Evolutionary conservation across 257 asterid genomes (phyloP).

Genomic region (Petunia secreta): DNA sequence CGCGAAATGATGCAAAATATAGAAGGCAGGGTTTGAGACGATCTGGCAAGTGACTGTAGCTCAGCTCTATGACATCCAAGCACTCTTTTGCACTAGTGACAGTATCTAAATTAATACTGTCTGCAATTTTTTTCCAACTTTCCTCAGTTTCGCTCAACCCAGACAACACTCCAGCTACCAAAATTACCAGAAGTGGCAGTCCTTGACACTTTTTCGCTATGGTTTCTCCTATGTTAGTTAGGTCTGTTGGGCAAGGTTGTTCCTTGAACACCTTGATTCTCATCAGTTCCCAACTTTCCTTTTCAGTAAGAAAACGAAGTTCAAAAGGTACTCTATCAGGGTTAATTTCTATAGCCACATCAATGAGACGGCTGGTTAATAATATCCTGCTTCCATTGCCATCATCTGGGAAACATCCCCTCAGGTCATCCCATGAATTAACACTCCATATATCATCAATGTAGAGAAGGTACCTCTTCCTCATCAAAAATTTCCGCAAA

Average conservation of each 20-base stretch:
- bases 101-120: not conserved
- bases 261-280: constrained; percentile 14
- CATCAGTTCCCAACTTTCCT: constrained; percentile 31
- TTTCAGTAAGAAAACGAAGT: not conserved
- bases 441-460: constrained; percentile 33
- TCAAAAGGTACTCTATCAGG: not conserved
- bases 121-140: not conserved
- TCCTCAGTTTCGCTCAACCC: not conserved
- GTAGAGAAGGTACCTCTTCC: constrained; percentile 24
- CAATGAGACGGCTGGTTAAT: constrained; percentile 7
- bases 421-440: constrained; percentile 16
- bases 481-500: not conserved
- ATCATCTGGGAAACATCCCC: constrained; percentile 19
- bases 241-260: constrained; percentile 15
- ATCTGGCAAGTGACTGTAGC: constrained; percentile 24
- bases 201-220: constrained; percentile 24
- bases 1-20: constrained; percentile 27
- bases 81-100: not conserved
- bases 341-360: not conserved
- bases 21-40: constrained; percentile 18
- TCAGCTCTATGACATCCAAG: constrained; percentile 14
- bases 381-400: constrained; percentile 23
- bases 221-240: not conserved
- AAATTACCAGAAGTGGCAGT: constrained; percentile 26
- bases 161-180: constrained; percentile 26